Conservation (phyloP, 2,329 filamentous ascomycete genomes). For the Aspergillus persii region DNA sequence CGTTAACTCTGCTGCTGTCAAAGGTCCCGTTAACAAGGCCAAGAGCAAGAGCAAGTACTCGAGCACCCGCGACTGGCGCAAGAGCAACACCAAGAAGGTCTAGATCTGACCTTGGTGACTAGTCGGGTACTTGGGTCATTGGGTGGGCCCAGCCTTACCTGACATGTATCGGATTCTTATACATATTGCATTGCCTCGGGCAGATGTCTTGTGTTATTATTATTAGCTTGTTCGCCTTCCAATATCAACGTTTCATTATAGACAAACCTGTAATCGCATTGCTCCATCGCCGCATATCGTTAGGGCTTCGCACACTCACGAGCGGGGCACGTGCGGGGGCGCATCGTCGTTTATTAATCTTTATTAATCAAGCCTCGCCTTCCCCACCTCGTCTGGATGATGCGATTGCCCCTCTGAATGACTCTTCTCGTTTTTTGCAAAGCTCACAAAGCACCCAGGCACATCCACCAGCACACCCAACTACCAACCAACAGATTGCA, state of each 20-base stretch:
- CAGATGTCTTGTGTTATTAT: too few relatives aligned
- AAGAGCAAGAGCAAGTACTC: not conserved
- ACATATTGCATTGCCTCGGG: too few relatives aligned
- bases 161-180: not conserved
- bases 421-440: not conserved
- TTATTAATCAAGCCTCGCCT: not conserved
- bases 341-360: not conserved
- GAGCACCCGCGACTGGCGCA: not conserved
- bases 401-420: not conserved
- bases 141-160: not conserved
- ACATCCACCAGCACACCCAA: not conserved
- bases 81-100: not conserved
- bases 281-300: too few relatives aligned
- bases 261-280: too few relatives aligned
- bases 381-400: not conserved
- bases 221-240: too few relatives aligned
- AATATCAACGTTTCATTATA: too few relatives aligned
- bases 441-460: too few relatives aligned
- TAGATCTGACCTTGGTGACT: not conserved
- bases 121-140: too few relatives aligned
- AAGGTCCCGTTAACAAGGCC: too few relatives aligned
- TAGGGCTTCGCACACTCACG: too few relatives aligned
- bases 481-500: not conserved
- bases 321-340: not conserved
- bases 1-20: not conserved